Percentiles rank a stretch among this genome's conserved stretches.
Conservation (phyloP, 1,139 yeast genomes). For the Debaryomyces robertsiae region DNA sequence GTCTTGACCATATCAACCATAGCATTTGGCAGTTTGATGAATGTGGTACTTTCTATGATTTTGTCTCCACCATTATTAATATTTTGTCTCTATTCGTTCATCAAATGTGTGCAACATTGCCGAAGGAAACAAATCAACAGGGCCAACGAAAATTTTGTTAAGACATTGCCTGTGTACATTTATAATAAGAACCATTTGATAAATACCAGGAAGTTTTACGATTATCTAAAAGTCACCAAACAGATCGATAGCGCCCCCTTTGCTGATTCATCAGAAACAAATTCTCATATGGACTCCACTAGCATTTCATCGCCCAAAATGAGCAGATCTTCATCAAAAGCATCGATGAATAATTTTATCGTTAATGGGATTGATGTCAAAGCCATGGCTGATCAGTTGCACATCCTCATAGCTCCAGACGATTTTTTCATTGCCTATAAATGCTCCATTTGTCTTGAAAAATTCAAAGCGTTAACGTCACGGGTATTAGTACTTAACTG, state of each 20-base stretch:
- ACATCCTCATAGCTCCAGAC: constrained; percentile 33
- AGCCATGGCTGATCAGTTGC: constrained; percentile 21
- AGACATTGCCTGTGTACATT: constrained; percentile 41
- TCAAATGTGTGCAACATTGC: constrained; percentile 35
- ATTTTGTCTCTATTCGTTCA: constrained; percentile 35
- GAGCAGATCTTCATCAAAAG: constrained; percentile 25
- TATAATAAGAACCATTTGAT: constrained; percentile 42
- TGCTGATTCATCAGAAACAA: constrained; percentile 8
- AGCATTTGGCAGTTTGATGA: constrained; percentile 44
- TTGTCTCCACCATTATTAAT: constrained; percentile 49
- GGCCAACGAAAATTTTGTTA: constrained; percentile 38
- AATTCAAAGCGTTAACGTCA: constrained; percentile 39
- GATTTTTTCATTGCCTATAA: constrained; percentile 46
- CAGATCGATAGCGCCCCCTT: constrained; percentile 17
- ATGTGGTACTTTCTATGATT: constrained; percentile 42
- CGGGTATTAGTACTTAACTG: constrained; percentile 45
- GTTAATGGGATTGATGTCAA: constrained; percentile 39
- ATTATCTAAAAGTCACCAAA: constrained; percentile 30
- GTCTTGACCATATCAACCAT: constrained; percentile 33
- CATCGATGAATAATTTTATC: constrained; percentile 23
- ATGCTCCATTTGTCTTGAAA: constrained; percentile 51
- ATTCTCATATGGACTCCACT: constrained; percentile 16
- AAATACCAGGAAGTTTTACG: constrained; percentile 26
- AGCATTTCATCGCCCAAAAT: constrained; percentile 14
- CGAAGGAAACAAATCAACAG: constrained; percentile 31